Evolutionary conservation across 768 basidiomycete genomes (phyloP).

Genomic region (Tubosaeta sp.): DNA sequence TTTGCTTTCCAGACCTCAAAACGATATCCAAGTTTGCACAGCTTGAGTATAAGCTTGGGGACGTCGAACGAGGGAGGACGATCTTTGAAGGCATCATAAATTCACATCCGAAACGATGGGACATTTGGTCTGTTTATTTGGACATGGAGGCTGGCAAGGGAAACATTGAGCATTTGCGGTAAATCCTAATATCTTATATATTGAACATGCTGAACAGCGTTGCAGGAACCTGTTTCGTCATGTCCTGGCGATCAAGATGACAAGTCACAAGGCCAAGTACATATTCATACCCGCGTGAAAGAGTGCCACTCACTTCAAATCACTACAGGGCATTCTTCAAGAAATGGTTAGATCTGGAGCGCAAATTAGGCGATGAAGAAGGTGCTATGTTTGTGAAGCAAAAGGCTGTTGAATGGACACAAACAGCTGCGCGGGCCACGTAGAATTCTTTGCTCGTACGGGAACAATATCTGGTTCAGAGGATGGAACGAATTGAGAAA

Average conservation of each 20-base stretch:
- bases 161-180: conserved; percentile 80
- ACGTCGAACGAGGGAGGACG: conserved; percentile 91
- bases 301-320: conserved; percentile 10
- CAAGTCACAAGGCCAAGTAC: conserved; percentile 93
- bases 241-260: conserved; percentile 80
- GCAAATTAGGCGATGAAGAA: conserved; percentile 79
- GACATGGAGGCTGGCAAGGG: conserved; percentile 87
- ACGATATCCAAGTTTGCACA: conserved; percentile 94
- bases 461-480: conserved; percentile 32
- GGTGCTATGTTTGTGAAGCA: conserved; percentile 78
- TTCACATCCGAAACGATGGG: conserved; percentile 92
- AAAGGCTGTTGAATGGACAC: conserved; percentile 91
- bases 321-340: conserved; percentile 83
- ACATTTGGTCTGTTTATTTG: conserved; percentile 94
- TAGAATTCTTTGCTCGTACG: conserved; percentile 29
- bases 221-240: conserved; percentile 85
- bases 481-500: conserved; percentile 32
- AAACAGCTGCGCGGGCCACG: conserved; percentile 39
- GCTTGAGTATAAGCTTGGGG: conserved; percentile 91
- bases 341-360: conserved; percentile 92
- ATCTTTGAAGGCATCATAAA: conserved; percentile 96
- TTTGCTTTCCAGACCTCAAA: conserved; percentile 67
- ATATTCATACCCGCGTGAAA: conserved; percentile 25
- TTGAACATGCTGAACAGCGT: background rate
- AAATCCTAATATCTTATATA: conserved; percentile 12